These are phyloP conservation scores for Xerophyta viscosa DNA, from an alignment of 106 monocot genomes.

Conservation along the genomic window DNA sequence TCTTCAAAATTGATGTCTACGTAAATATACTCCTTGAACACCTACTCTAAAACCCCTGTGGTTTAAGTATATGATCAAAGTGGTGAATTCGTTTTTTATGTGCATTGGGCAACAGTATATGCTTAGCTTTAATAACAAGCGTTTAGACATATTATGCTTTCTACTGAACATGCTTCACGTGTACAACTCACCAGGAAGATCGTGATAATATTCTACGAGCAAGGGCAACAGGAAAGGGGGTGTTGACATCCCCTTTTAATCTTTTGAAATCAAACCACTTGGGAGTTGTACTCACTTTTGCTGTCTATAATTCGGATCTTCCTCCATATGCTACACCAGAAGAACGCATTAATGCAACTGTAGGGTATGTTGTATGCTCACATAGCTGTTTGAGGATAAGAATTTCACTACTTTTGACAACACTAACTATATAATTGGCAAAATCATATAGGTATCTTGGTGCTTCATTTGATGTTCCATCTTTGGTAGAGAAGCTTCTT, in stretches of 20 bases:
- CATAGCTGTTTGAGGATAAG: too few species aligned
- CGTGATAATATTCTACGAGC: conserved; percentile 85
- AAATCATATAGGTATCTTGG: conserved; percentile 88
- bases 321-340: conserved; percentile 61
- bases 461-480: conserved; percentile 90
- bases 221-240: conserved; percentile 79
- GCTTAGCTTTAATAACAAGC: too few species aligned
- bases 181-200: conserved; percentile 93
- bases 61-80: too few species aligned
- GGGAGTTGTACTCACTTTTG: conserved; percentile 88
- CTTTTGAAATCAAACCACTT: conserved; percentile 83
- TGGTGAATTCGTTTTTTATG: too few species aligned
- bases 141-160: too few species aligned
- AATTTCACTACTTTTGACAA: too few species aligned
- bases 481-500: conserved; percentile 87
- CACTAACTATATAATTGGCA: too few species aligned
- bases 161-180: too few species aligned
- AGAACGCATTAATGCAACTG: conserved; percentile 60
- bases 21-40: too few species aligned
- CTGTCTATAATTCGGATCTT: conserved; percentile 78
- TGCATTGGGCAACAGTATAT: too few species aligned
- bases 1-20: too few species aligned
- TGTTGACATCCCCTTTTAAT: conserved; percentile 76
- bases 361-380: conserved; percentile 79
- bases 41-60: too few species aligned